Evolutionary conservation across 2,329 filamentous ascomycete genomes (phyloP).

Genomic region (Fusarium pilosicola): DNA sequence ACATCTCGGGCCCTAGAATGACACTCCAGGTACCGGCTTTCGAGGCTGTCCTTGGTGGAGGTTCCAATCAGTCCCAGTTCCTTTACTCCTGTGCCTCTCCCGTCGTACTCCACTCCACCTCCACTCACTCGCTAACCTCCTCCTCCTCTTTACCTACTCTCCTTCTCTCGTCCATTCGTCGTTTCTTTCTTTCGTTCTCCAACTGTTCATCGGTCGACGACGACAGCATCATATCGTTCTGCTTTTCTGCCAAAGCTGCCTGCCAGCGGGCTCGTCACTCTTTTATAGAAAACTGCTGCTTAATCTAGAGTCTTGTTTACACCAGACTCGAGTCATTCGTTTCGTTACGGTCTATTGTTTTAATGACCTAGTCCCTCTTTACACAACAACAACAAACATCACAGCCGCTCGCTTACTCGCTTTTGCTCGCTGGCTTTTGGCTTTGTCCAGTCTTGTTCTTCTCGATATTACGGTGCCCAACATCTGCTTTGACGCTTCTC

Average conservation of each 20-base stretch:
- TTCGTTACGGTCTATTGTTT: constrained; percentile 38
- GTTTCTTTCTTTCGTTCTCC: constrained; percentile 44
- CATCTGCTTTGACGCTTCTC: constrained; percentile 25
- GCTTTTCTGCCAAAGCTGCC: constrained; percentile 50
- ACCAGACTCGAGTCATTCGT: constrained; percentile 38
- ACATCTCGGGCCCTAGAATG: constrained; percentile 7
- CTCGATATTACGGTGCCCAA: constrained; percentile 12
- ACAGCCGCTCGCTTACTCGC: constrained; percentile 31
- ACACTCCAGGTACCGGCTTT: constrained; percentile 5
- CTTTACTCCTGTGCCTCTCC: constrained; percentile 36
- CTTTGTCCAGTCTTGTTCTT: constrained; percentile 11
- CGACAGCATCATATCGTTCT: constrained; percentile 34
- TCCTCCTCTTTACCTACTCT: constrained; percentile 42
- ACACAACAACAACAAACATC: constrained; percentile 34
- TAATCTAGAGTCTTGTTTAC: constrained; percentile 38
- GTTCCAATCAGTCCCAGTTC: neutral
- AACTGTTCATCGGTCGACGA: constrained; percentile 51
- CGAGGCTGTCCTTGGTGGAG: constrained; percentile 25
- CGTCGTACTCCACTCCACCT: constrained; percentile 30
- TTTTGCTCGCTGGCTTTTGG: constrained; percentile 35
- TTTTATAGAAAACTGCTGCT: constrained; percentile 40
- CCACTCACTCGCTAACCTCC: constrained; percentile 25
- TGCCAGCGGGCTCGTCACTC: constrained; percentile 66
- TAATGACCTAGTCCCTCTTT: constrained; percentile 40
- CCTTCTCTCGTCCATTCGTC: constrained; percentile 47